Base-by-base conservation (phyloP, 139 green algal genomes). In the Edaphochlamys debaryana region DNA sequence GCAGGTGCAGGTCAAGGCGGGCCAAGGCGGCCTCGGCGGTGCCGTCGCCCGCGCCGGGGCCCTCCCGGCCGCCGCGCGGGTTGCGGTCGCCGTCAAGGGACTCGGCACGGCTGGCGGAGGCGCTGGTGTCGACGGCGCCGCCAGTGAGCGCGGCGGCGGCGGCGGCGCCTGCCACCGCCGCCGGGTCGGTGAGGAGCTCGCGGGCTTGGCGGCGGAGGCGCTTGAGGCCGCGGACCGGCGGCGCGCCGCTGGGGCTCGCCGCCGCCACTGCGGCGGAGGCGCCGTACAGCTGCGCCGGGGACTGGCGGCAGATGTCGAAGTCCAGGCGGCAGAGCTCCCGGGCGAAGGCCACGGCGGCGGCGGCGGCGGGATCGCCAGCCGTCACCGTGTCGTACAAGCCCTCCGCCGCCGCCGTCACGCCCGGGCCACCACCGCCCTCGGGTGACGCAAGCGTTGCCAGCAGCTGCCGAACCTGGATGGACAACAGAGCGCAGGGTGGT, bases 121-220 rank as follows among this genome's bases (percentile, higher is more conserved):
- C 38, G 41, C 56, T 40, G 73, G 42, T 40, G 27, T 38, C 69
- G 42, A 41, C 17, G 38, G 20, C n/a, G 32, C 25, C 48, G 70
- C 32, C 70, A 23, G 34, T 4, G 23, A 17, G 32, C 19, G 71
- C 71, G 22, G 71, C 34, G 34, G 37, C 54, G 50, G 58, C 37
- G 73, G 23, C 56, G 48, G 6, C 56, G 56, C 29, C 36, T 54
- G 71, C 13, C 37, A 54, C 32, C 6, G 23, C 34, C 4, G 72
- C 9, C 20, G 38, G 2, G 22, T 73, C 76, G 42, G 45, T 30
- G 36, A 74, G 5, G 8, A 82, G 27, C 48, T 82, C 76, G 2
- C 62, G 76, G 15, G 76, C 76, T 42, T 82, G 76, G 17, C 45
- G 62, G 42, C 76, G 76, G 17, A 82, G 76, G 2, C 76, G 62